Evolutionary conservation across 306 rosid species (phyloP).

Genomic region (Benincasa hispida): DNA sequence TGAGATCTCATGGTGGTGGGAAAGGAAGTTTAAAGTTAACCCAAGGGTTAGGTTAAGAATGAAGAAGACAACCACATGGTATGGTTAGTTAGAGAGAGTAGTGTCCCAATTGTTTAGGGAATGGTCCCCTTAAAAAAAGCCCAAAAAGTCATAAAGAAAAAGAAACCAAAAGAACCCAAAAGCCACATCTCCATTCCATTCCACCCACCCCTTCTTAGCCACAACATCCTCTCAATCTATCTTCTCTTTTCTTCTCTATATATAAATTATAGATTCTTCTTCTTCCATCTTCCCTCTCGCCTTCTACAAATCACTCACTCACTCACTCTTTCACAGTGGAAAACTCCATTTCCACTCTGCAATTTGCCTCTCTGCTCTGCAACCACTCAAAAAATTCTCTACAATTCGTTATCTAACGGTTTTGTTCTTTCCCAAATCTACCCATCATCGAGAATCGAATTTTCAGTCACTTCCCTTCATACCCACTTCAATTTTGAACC

Average conservation of each 20-base stretch:
- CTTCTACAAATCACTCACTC: background rate
- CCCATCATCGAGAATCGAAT: background rate
- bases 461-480: background rate
- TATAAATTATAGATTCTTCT: background rate
- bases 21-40: background rate
- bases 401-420: background rate
- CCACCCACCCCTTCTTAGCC: background rate
- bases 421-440: background rate
- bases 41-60: background rate
- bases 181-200: background rate
- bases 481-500: background rate
- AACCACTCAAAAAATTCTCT: background rate
- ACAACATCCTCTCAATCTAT: background rate
- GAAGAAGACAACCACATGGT: background rate
- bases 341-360: background rate
- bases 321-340: background rate
- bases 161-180: background rate
- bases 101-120: background rate
- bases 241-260: background rate
- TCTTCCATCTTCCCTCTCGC: background rate
- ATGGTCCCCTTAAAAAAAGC: background rate
- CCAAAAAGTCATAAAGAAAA: background rate
- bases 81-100: background rate
- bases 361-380: background rate
- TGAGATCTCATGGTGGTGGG: background rate